Base-by-base conservation (phyloP, 1,284 basidiomycete species). In the Naganishia albida region DNA sequence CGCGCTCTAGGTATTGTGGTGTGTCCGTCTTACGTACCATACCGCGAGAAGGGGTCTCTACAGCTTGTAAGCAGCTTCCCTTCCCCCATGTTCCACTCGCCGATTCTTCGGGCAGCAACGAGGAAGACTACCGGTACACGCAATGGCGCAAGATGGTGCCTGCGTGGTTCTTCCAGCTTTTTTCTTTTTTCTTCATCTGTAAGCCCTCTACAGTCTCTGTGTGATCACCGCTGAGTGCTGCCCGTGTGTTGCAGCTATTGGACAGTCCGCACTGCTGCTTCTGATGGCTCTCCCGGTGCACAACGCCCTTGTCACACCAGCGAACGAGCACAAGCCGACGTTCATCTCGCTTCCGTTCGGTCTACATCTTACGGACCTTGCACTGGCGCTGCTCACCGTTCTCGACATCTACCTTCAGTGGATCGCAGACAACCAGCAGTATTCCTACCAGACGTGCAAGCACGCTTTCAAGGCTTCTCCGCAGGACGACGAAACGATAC, bases 51-150 rank as follows among this genome's bases (percentile, higher is more conserved):
- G 94, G 62, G 93, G 91, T 6, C 82, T 97, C 38, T 94, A 93
- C 78, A 85, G 82, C 62, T 71, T 73, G 65, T 73, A 51, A 69
- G 72, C 67, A n/a, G 3, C 50, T n/a, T 39, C 25, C n/a, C 12
- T 18, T 13, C 43, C 50, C 7, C 44, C 23, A 63, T 13, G 43
- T 18, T 20, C 25, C 23, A 23, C 30, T n/a, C 10, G 2, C 46
- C 23, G 16, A n/a, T 13, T 23, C 43, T n/a, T 34, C 7, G n/a
- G 63, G 7, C 67, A 85, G 84, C 2, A 78, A 81, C 2, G 90
- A 91, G 40, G 91, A 93, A 76, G 94, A 97, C 77, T 97, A 98
- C 74, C 88, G 94, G 34, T 97, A 93, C 89, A 85, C 83, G 2
- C 79, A 91, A 54, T 82, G 96, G 13, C 86, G 91, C 43, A 77